Evolutionary conservation across 2,329 filamentous ascomycete genomes (phyloP).

Genomic region (Aspergillus novofumigatus): DNA sequence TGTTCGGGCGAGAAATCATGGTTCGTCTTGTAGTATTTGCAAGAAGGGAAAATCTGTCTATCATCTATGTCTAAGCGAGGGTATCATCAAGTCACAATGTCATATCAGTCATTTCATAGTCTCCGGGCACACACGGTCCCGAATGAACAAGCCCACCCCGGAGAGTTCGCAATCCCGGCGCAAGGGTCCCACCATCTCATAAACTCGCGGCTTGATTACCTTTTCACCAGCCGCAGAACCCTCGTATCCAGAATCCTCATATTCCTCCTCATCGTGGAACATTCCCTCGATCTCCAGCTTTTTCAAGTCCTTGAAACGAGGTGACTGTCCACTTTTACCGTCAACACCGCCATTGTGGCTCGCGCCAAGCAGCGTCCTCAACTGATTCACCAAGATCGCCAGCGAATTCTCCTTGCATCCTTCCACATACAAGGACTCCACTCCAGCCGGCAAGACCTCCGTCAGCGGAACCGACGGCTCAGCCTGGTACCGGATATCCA

Average conservation of each 20-base stretch:
- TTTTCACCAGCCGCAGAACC: constrained; percentile 4
- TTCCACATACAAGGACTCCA: constrained; percentile 25
- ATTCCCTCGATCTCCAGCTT: constrained; percentile 24
- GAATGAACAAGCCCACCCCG: constrained; percentile 20
- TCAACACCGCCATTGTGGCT: neutral
- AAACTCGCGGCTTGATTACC: constrained; percentile 20
- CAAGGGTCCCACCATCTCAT: constrained; percentile 21
- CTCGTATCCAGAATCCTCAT: constrained; percentile 16
- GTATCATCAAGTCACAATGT: neutral
- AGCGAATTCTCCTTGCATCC: constrained; percentile 25
- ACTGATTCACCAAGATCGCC: constrained; percentile 21
- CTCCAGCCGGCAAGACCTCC: constrained; percentile 19
- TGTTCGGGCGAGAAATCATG: neutral
- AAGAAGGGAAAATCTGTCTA: neutral
- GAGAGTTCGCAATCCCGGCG: constrained; percentile 16
- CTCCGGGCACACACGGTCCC: constrained; percentile 21
- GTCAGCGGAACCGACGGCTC: constrained; percentile 21
- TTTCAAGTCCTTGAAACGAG: constrained; percentile 12
- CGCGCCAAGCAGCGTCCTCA: constrained; percentile 19
- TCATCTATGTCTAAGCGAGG: neutral
- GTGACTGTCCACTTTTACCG: neutral
- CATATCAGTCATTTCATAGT: constrained; percentile 10
- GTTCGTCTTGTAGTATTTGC: neutral
- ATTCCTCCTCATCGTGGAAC: constrained; percentile 23
- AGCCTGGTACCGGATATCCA: constrained; percentile 25